phyloP scores from a whole-genome alignment of 345 rosid genomes.

The Iberis pinnata region DNA sequence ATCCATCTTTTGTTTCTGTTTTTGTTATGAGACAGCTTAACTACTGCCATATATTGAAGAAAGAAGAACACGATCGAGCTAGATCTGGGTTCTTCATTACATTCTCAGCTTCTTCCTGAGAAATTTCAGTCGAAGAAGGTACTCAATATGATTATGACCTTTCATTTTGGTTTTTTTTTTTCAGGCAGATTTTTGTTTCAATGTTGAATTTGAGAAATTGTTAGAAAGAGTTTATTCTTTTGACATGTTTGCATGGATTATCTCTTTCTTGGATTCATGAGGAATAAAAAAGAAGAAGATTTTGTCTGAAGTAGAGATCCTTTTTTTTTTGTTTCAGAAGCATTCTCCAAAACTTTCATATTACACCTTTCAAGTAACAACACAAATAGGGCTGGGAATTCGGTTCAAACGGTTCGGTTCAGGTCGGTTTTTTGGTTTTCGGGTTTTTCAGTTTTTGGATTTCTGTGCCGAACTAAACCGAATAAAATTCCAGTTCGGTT shows the following conservation, averaged over 20 bases:
- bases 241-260: slow-evolving; percentile 7
- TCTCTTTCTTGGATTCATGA: slow-evolving; percentile 7
- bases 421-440: no score
- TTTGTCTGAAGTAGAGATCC: no score
- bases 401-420: no score
- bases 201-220: background rate
- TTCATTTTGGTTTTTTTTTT: background rate
- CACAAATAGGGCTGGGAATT: no score
- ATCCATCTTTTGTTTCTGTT: slow-evolving; percentile 7
- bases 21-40: slow-evolving; percentile 42
- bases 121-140: slow-evolving; percentile 9
- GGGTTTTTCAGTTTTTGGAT: no score
- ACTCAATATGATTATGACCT: background rate
- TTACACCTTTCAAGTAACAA: no score
- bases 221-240: background rate
- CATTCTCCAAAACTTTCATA: no score
- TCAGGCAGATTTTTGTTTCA: slow-evolving; percentile 11
- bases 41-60: slow-evolving; percentile 61
- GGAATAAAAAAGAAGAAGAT: no score
- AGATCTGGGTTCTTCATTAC: slow-evolving; percentile 52
- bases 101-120: slow-evolving; percentile 43
- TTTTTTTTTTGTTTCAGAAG: no score
- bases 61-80: slow-evolving; percentile 46
- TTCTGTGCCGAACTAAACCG: no score
- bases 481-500: no score